Percentiles rank a stretch among this genome's conserved stretches.
These are phyloP conservation scores for Lepiota subincarnata DNA, from an alignment of 768 basidiomycete species.

Conservation along the genomic window DNA sequence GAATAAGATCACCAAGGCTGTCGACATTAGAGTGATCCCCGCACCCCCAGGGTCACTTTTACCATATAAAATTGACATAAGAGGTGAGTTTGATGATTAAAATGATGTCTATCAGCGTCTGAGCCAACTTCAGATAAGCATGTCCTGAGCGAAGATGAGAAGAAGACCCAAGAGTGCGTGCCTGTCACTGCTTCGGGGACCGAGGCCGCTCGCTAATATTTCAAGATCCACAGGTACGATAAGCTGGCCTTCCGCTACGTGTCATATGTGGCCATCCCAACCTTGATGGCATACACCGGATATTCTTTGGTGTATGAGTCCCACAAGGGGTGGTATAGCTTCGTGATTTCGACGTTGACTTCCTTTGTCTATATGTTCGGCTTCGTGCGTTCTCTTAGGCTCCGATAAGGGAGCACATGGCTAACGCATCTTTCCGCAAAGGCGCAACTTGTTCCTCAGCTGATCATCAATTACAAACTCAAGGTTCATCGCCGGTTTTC, in stretches of 20 bases:
- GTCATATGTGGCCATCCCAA: conserved; percentile 82
- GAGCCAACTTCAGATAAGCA: conserved; percentile 70
- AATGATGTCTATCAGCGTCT: conserved; percentile 6
- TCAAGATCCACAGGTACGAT: conserved; percentile 60
- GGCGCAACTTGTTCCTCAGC: conserved; percentile 82
- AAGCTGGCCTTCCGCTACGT: conserved; percentile 93
- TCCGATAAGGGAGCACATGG: neutral
- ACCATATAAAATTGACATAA: conserved; percentile 79
- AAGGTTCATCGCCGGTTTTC: conserved; percentile 52
- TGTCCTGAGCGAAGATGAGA: conserved; percentile 93
- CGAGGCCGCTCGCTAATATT: conserved; percentile 12
- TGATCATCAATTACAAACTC: conserved; percentile 97
- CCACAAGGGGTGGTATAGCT: conserved; percentile 95
- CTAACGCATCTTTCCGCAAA: conserved; percentile 25
- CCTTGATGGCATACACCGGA: conserved; percentile 69
- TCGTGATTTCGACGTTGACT: conserved; percentile 88
- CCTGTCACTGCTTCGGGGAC: neutral
- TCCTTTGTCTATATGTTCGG: conserved; percentile 97
- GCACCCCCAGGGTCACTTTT: conserved; percentile 60
- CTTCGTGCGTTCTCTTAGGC: conserved; percentile 63
- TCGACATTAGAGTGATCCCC: conserved; percentile 72
- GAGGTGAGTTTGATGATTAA: conserved; percentile 45
- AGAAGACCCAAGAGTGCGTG: conserved; percentile 91
- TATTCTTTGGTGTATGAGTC: conserved; percentile 81
- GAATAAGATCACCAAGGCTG: conserved; percentile 77